phyloP scores from a whole-genome alignment of 306 rosid genomes.

The Vachellia collinsii region DNA sequence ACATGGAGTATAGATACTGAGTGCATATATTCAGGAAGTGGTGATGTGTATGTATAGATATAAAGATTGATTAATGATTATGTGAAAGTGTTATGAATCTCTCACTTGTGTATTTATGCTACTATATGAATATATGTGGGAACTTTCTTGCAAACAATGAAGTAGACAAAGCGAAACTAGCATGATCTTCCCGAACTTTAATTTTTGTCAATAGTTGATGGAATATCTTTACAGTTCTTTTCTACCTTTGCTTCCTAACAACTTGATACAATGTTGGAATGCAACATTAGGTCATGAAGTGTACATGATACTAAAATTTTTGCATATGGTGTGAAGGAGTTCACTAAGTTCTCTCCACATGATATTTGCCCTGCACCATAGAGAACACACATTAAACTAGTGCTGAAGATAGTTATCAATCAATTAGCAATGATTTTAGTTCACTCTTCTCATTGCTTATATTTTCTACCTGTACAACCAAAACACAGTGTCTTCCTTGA shows the following conservation, averaged over 20 bases:
- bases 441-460: constrained; percentile 69
- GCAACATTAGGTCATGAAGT: constrained; percentile 60
- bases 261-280: constrained; percentile 88
- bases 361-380: constrained; percentile 96
- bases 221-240: constrained; percentile 3
- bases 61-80: constrained; percentile 10
- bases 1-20: constrained; percentile 83
- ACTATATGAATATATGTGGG: no score
- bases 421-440: constrained; percentile 72
- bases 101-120: no score
- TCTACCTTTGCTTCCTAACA: constrained; percentile 33
- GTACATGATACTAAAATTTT: constrained; percentile 82
- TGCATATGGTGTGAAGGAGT: constrained; percentile 82
- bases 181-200: neutral
- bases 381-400: constrained; percentile 79
- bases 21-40: constrained; percentile 82
- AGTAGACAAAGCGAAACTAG: neutral
- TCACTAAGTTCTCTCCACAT: constrained; percentile 74
- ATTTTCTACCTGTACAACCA: constrained; percentile 54
- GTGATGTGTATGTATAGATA: constrained; percentile 93
- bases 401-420: constrained; percentile 58
- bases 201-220: neutral
- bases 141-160: no score
- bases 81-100: constrained; percentile 15
- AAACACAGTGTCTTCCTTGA: constrained; percentile 48